Conservation (phyloP, 2,329 filamentous ascomycete species). For the Talaromyces sp. region DNA sequence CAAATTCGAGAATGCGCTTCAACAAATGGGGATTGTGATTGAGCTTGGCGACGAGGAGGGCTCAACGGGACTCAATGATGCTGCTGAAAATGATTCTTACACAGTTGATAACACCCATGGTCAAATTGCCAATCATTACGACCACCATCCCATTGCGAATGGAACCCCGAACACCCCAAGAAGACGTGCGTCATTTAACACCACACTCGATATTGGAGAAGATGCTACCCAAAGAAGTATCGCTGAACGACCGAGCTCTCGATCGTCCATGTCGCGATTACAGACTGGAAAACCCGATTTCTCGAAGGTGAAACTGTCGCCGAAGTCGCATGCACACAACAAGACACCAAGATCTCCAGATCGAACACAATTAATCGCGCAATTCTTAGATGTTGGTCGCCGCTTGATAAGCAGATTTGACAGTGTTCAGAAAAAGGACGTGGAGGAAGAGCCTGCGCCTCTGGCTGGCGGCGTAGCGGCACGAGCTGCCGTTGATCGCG, state of each 20-base stretch:
- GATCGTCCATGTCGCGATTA: constrained; percentile 48
- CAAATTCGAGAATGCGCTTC: constrained; percentile 70
- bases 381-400: constrained; percentile 44
- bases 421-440: constrained; percentile 23
- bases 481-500: constrained; percentile 32
- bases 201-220: constrained; percentile 54
- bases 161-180: constrained; percentile 34
- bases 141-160: constrained; percentile 28
- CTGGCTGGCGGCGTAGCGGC: constrained; percentile 31
- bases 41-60: constrained; percentile 58
- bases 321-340: constrained; percentile 15
- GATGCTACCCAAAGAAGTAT: constrained; percentile 52
- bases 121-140: constrained; percentile 19
- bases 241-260: constrained; percentile 43
- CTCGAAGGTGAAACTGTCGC: constrained; percentile 23
- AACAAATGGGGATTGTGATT: constrained; percentile 70
- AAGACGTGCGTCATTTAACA: constrained; percentile 59
- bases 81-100: constrained; percentile 31
- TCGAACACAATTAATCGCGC: constrained; percentile 41
- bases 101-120: constrained; percentile 28
- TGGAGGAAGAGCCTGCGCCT: constrained; percentile 11
- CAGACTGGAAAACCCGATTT: constrained; percentile 42
- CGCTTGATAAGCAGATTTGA: constrained; percentile 39
- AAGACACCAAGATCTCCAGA: constrained; percentile 29
- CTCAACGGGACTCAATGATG: constrained; percentile 39